Evolutionary conservation across 192 early-diverging fungal genomes (phyloP), one percentile per base, ranked within the genome.

Genomic region (Coemansia sp.): DNA sequence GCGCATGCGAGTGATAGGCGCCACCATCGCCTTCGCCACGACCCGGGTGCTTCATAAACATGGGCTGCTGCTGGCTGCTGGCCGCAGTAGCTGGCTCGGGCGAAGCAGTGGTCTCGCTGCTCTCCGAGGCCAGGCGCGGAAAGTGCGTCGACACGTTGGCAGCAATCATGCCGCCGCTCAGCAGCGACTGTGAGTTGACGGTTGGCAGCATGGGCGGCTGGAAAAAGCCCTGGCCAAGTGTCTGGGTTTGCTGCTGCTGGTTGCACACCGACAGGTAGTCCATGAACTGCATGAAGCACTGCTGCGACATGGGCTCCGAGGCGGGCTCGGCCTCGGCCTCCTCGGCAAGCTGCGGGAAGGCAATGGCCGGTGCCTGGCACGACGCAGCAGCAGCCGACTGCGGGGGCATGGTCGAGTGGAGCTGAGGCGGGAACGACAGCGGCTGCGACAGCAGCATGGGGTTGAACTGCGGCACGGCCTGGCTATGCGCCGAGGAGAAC

Each of bases 231-330:
- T 28, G 52, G 8, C 6, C 26, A n/a, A 45, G 71, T 7, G 45
- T 53, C n/a, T 48, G 58, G 18, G 55, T 35, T 56, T 33, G 42
- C 34, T 42, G 62, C 58, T 53, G 62, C 42, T 72, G 65, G 60
- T 72, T 72, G 66, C 66, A 81, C 14, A 57, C 60, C 1, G 78
- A 68, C 14, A 81, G 60, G 36, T 81, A 81, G 73, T 81, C 78
- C 39, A 81, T 81, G 63, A 81, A 57, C 69, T 81, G 78, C 69
- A 81, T 72, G n/a, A 81, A 39, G 38, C 72, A 70, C 63, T 81
- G 72, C 66, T 65, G 73, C 50, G 72, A 71, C 42, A 70, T 64
- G 41, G 64, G 67, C 28, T 73, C 43, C 33, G 31, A 10, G n/a
- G 21, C 16, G 28, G 31, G 48, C 26, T 66, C 65, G 4, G 14